phyloP scores from a whole-genome alignment of 768 basidiomycete genomes.

The Kwoniella mangroviensis region DNA sequence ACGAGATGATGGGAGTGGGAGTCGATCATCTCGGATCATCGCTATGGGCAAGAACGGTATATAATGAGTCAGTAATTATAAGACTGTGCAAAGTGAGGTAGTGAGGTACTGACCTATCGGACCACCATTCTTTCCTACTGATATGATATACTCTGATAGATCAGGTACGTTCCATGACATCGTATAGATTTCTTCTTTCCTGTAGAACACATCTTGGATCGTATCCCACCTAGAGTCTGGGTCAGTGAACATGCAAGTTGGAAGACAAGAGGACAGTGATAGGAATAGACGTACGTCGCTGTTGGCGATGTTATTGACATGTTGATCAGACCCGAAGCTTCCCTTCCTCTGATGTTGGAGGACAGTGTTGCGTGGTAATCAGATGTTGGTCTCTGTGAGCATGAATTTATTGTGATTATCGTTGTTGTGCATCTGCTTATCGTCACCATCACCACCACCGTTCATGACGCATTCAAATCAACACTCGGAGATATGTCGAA shows the following conservation, averaged over 20 bases:
- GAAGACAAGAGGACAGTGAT: background rate
- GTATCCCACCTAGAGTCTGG: slow-evolving; percentile 71
- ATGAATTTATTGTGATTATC: background rate
- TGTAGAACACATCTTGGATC: slow-evolving; percentile 83
- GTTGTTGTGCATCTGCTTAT: background rate
- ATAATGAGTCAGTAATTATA: too few relatives aligned
- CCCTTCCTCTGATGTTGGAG: background rate
- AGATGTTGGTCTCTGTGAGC: background rate
- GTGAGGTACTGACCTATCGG: slow-evolving; percentile 71
- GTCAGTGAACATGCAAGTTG: background rate
- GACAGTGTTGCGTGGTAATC: background rate
- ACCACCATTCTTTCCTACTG: slow-evolving; percentile 83
- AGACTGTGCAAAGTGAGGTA: too few relatives aligned
- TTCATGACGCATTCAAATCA: slow-evolving; percentile 5
- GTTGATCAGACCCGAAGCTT: background rate
- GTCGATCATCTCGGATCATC: slow-evolving; percentile 81
- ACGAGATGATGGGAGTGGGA: slow-evolving; percentile 71
- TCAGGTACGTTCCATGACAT: slow-evolving; percentile 77
- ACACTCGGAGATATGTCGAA: background rate
- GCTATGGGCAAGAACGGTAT: slow-evolving; percentile 62
- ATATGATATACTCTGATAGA: slow-evolving; percentile 76
- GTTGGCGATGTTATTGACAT: slow-evolving; percentile 15
- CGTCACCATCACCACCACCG: background rate
- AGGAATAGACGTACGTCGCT: slow-evolving; percentile 9
- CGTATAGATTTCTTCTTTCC: slow-evolving; percentile 77